Conservation (phyloP, 2,329 filamentous ascomycete genomes). For the Phaeosphaeria sp. region DNA sequence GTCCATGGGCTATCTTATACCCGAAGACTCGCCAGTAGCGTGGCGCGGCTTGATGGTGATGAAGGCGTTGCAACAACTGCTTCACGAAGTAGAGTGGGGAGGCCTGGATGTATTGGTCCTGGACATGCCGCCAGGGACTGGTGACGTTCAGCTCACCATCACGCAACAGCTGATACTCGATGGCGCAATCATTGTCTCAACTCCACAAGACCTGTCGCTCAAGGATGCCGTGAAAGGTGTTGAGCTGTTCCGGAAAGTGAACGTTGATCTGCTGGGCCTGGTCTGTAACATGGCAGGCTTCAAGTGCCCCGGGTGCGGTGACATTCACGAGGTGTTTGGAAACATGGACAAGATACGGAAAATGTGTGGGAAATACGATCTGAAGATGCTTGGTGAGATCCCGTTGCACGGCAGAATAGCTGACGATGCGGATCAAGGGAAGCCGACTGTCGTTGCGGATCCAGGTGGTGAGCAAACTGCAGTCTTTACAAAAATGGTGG, state of each 20-base stretch:
- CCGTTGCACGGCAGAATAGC: constrained; percentile 87
- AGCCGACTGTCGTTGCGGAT: constrained; percentile 88
- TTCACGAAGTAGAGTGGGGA: constrained; percentile 95
- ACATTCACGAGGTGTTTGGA: constrained; percentile 51
- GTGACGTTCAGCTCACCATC: constrained; percentile 95
- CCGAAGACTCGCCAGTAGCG: constrained; percentile 80
- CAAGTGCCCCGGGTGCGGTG: constrained; percentile 59
- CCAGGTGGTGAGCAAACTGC: constrained; percentile 74
- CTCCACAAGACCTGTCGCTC: constrained; percentile 89
- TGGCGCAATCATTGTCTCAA: constrained; percentile 86
- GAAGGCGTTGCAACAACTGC: constrained; percentile 92
- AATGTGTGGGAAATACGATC: constrained; percentile 74
- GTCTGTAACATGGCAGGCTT: constrained; percentile 60
- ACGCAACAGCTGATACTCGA: constrained; percentile 92
- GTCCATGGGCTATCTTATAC: constrained; percentile 96
- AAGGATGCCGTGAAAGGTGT: constrained; percentile 92
- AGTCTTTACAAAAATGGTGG: constrained; percentile 76
- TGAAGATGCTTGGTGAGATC: constrained; percentile 87
- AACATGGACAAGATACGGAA: constrained; percentile 78
- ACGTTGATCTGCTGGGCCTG: constrained; percentile 80
- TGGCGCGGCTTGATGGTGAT: constrained; percentile 98
- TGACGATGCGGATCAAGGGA: constrained; percentile 84
- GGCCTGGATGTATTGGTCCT: constrained; percentile 86
- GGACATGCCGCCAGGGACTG: constrained; percentile 91
- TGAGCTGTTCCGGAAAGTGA: constrained; percentile 88